Conservation (phyloP, 345 rosid genomes). For the Heritiera littoralis region DNA sequence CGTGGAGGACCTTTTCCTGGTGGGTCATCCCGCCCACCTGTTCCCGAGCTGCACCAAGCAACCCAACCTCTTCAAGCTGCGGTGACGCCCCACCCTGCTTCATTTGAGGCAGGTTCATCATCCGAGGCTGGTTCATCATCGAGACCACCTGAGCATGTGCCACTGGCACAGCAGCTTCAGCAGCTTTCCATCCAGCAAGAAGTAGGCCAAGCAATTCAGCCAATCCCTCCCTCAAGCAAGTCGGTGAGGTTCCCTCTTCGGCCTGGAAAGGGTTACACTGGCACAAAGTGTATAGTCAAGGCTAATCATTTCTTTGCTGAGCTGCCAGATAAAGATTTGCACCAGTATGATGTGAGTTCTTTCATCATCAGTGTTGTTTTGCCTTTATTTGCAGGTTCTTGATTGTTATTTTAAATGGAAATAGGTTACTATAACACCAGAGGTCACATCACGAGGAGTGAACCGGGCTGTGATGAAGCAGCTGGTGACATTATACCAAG, state of each 20-base stretch:
- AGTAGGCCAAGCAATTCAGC: slow-evolving; percentile 60
- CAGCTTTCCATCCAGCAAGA: slow-evolving; percentile 58
- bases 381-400: not conserved
- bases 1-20: slow-evolving; percentile 56
- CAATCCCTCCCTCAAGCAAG: slow-evolving; percentile 70
- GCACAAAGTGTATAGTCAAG: slow-evolving; percentile 74
- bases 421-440: slow-evolving; percentile 84
- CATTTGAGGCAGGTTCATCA: slow-evolving; percentile 60
- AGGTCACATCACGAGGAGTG: slow-evolving; percentile 73
- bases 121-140: slow-evolving; percentile 65
- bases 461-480: slow-evolving; percentile 85
- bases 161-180: slow-evolving; percentile 44
- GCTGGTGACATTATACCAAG: slow-evolving; percentile 57
- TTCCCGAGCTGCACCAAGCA: slow-evolving; percentile 99
- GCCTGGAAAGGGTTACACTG: slow-evolving; percentile 72
- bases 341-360: slow-evolving; percentile 83
- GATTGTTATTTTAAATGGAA: not conserved
- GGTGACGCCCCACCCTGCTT: slow-evolving; percentile 55
- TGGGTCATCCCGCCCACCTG: slow-evolving; percentile 57
- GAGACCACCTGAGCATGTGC: slow-evolving; percentile 44
- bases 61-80: slow-evolving; percentile 59
- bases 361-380: not conserved
- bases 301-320: slow-evolving; percentile 97
- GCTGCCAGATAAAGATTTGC: slow-evolving; percentile 88
- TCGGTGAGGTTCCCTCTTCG: slow-evolving; percentile 77